phyloP scores from a whole-genome alignment of 2,329 filamentous ascomycete genomes.

The Acephala macrosclerotiorum region DNA sequence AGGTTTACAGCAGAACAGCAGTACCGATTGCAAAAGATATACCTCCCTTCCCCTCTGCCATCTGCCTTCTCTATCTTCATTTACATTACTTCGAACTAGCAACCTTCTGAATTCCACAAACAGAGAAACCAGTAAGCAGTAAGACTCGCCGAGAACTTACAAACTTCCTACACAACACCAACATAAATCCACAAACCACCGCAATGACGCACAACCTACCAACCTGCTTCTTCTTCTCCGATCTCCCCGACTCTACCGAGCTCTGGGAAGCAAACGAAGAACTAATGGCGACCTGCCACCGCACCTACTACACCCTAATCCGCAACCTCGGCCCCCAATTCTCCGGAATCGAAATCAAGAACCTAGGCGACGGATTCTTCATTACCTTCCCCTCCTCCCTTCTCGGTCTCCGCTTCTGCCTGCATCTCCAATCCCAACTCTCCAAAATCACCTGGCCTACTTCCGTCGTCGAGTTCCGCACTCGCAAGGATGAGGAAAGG shows the following conservation, averaged over 20 bases:
- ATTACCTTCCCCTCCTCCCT: background rate
- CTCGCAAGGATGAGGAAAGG: background rate
- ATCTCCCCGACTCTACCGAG: constrained; percentile 25
- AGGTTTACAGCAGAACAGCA: background rate
- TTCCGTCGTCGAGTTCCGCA: constrained; percentile 1
- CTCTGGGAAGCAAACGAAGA: constrained; percentile 11
- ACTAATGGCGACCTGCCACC: constrained; percentile 7
- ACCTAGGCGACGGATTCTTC: constrained; percentile 24
- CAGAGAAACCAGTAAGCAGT: background rate
- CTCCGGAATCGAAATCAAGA: constrained; percentile 24
- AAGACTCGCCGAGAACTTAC: background rate
- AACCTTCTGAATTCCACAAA: background rate
- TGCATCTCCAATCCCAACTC: constrained; percentile 12
- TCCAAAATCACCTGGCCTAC: background rate
- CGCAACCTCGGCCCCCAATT: constrained; percentile 5
- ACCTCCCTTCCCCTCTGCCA: background rate
- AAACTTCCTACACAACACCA: background rate
- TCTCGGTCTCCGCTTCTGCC: constrained; percentile 14
- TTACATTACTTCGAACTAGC: background rate
- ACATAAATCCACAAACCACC: background rate
- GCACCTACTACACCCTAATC: constrained; percentile 15
- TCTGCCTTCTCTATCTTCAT: background rate
- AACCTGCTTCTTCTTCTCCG: constrained; percentile 22
- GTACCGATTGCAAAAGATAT: background rate
- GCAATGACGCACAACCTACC: background rate